Base-by-base conservation (phyloP, 2,329 filamentous ascomycete species). In the Cladosporium sp. region DNA sequence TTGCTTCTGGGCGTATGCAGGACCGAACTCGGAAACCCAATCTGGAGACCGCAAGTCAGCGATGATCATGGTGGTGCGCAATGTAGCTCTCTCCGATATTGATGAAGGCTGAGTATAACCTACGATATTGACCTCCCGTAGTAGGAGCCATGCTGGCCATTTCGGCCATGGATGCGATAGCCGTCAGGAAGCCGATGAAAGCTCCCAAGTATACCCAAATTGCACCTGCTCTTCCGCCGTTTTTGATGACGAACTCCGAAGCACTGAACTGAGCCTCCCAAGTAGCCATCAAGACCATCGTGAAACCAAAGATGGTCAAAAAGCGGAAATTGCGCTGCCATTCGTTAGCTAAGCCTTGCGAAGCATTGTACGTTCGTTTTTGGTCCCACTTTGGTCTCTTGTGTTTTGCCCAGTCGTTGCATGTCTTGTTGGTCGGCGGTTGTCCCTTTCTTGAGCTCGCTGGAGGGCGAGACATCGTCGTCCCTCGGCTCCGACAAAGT, bases 101-200 rank as follows among this genome's bases (percentile, higher is more conserved):
- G 22, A 5, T 9, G 5, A 27, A 9, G 22, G 22, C 22, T 4
- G 22, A 9, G 13, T 41, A 3, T 7, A 11, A 40, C 45, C 20
- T 32, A 48, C 45, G 52, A 32, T 57, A 64, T 40, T 63, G 58
- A 29, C 62, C 66, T 12, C 65, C 64, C 20, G 59, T 57, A 12
- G 61, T 67, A 0, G 64, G 62, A 4, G 62, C 62, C 63, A 63
- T 65, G 13, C 55, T 60, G 13, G 57, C 60, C 55, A 66, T 63
- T 51, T 67, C 65, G 1, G 64, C 62, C 19, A 67, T 49, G 25
- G 55, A 59, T 12, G 56, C 57, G 11, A 62, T 59, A 25, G 64
- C 59, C 2, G 55, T 59, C 12, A 56, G 51, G 46, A 63, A 64
- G 19, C 59, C 59, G 8, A 52, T 43, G 9, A 61, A 56, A 3